A percentile compares a stretch with the other conserved stretches of the same genome.
These are phyloP conservation scores for Phanerochaete carnosa DNA, from an alignment of 768 basidiomycete species.

Conservation along the genomic window DNA sequence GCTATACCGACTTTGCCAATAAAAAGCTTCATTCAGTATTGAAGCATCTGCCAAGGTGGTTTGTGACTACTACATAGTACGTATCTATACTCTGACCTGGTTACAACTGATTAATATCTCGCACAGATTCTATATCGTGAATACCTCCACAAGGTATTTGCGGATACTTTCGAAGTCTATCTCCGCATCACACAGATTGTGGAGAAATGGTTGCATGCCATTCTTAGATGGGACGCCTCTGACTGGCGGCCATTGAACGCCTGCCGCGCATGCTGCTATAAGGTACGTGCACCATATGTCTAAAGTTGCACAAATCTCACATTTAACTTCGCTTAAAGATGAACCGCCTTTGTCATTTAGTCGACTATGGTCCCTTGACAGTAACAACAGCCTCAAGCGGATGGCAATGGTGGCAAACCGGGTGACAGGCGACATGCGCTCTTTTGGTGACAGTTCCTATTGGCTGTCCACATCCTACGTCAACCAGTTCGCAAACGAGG, in stretches of 20 bases:
- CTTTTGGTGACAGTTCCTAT: slow-evolving; percentile 22
- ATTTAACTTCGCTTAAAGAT: slow-evolving; percentile 22
- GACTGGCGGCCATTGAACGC: slow-evolving; percentile 32
- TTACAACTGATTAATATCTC: no score
- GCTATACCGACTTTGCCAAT: neutral
- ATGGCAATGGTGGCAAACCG: slow-evolving; percentile 20
- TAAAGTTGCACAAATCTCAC: neutral
- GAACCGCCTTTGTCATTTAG: slow-evolving; percentile 26
- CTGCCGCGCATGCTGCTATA: slow-evolving; percentile 36
- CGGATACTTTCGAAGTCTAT: slow-evolving; percentile 34
- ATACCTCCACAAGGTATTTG: slow-evolving; percentile 21
- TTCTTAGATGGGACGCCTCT: slow-evolving; percentile 25
- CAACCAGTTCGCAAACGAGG: slow-evolving; percentile 29
- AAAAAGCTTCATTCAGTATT: slow-evolving; percentile 6
- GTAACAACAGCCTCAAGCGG: slow-evolving; percentile 21
- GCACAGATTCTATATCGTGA: slow-evolving; percentile 28
- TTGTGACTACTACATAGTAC: slow-evolving; percentile 7
- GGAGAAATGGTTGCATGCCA: slow-evolving; percentile 17
- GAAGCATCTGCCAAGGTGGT: slow-evolving; percentile 6
- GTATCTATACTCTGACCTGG: neutral
- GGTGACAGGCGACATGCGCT: slow-evolving; percentile 16
- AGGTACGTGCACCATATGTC: slow-evolving; percentile 18
- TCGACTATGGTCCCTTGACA: slow-evolving; percentile 20
- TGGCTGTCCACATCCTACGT: slow-evolving; percentile 25
- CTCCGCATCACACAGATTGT: slow-evolving; percentile 24